Evolutionary conservation across 1,284 basidiomycete species (phyloP).

Genomic region (Heterobasidion occidentale): DNA sequence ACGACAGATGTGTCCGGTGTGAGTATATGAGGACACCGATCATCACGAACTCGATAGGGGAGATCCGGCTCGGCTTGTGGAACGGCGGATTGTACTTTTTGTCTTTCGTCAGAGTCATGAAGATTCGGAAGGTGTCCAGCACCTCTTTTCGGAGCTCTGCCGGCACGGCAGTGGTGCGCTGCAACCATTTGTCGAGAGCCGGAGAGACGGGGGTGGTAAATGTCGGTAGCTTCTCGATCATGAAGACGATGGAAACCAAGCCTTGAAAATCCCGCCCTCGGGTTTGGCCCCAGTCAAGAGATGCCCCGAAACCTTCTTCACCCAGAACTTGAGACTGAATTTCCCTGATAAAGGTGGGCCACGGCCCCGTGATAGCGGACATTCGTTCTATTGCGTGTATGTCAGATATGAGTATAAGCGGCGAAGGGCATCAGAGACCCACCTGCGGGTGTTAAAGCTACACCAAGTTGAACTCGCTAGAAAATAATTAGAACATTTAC

Average conservation of each 20-base stretch:
- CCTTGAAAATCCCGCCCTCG: constrained; percentile 44
- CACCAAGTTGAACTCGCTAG: constrained; percentile 38
- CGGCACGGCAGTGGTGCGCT: constrained; percentile 19
- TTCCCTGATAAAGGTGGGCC: constrained; percentile 32
- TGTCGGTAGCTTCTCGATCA: constrained; percentile 28
- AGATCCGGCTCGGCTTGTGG: constrained; percentile 30
- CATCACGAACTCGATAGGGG: constrained; percentile 41
- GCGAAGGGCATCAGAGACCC: neutral
- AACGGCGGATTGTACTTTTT: constrained; percentile 29
- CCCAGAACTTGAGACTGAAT: constrained; percentile 29
- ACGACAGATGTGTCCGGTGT: constrained; percentile 26
- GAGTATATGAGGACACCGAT: constrained; percentile 35
- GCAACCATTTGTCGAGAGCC: constrained; percentile 35
- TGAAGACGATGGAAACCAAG: constrained; percentile 32
- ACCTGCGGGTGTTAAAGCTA: constrained; percentile 39
- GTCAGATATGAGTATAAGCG: neutral
- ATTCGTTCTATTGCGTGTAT: constrained; percentile 28
- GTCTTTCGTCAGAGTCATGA: constrained; percentile 29
- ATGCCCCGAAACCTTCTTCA: constrained; percentile 30
- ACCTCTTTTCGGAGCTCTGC: constrained; percentile 23
- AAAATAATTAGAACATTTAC: neutral
- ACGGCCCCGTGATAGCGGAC: constrained; percentile 37
- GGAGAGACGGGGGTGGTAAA: constrained; percentile 21
- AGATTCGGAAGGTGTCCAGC: constrained; percentile 33
- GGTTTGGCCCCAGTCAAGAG: constrained; percentile 36